phyloP scores from a whole-genome alignment of 768 basidiomycete species.

The Udeniomyces megalosporus region DNA sequence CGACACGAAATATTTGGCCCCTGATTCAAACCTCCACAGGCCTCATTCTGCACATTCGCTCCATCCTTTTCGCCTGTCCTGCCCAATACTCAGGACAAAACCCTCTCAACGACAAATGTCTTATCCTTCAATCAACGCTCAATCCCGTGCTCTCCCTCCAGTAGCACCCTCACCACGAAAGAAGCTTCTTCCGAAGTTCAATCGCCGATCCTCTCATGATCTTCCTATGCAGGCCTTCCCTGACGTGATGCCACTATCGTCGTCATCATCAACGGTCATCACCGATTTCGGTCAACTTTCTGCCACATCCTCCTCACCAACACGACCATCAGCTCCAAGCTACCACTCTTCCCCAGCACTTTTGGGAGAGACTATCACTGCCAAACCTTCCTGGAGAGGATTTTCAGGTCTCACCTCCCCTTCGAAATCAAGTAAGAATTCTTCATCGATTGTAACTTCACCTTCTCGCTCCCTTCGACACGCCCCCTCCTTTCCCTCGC shows the following conservation, averaged over 20 bases:
- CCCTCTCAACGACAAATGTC: no score
- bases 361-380: not conserved
- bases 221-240: not conserved
- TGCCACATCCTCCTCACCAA: no score
- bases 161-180: not conserved
- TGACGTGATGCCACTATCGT: no score
- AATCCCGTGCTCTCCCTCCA: not conserved
- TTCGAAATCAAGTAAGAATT: not conserved
- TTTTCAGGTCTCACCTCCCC: not conserved
- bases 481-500: no score
- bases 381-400: not conserved
- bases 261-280: no score
- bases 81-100: no score
- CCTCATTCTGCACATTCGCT: no score
- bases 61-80: no score
- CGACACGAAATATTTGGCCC: no score
- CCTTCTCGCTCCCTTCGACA: not conserved
- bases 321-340: no score
- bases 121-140: conserved; percentile 1
- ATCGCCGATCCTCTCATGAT: not conserved
- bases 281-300: no score
- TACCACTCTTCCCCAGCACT: not conserved
- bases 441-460: not conserved
- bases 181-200: not conserved
- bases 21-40: no score